A percentile compares a stretch with the other conserved stretches of the same genome.
These are phyloP conservation scores for Paraurostyla sp. DNA, from an alignment of 73 alveolate species.

Conservation along the genomic window DNA sequence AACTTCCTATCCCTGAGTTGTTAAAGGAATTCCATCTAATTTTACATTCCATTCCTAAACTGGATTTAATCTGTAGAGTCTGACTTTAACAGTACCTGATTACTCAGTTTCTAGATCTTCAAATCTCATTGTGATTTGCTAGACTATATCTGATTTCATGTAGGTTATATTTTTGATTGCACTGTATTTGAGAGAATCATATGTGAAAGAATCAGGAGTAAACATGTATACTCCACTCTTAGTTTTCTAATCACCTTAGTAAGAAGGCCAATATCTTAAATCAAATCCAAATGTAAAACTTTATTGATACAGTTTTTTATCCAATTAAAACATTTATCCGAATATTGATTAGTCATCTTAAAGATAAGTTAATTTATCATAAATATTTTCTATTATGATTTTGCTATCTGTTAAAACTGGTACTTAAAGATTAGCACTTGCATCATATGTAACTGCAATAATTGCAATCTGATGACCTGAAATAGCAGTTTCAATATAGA, in stretches of 20 bases:
- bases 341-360: not conserved
- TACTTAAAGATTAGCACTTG: not conserved
- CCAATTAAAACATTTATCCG: not conserved
- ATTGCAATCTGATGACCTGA: not conserved
- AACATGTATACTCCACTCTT: conserved; percentile 56
- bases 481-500: not conserved
- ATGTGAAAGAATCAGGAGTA: not conserved
- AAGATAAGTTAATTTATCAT: not conserved
- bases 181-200: conserved; percentile 36
- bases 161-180: not conserved
- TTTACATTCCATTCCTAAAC: conserved; percentile 38
- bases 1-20: conserved; percentile 11
- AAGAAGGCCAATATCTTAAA: conserved; percentile 42
- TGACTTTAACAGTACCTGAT: conserved; percentile 20
- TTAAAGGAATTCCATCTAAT: conserved; percentile 24
- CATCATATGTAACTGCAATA: not conserved
- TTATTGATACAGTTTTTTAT: not conserved
- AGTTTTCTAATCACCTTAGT: conserved; percentile 11
- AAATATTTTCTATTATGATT: not conserved
- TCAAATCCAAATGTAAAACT: not conserved
- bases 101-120: not conserved
- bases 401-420: not conserved
- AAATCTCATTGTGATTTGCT: conserved; percentile 9
- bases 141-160: not conserved
- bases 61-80: conserved; percentile 5